These are phyloP conservation scores for Epicoccum nigrum DNA, from an alignment of 2,329 filamentous ascomycete genomes.

Conservation along the genomic window DNA sequence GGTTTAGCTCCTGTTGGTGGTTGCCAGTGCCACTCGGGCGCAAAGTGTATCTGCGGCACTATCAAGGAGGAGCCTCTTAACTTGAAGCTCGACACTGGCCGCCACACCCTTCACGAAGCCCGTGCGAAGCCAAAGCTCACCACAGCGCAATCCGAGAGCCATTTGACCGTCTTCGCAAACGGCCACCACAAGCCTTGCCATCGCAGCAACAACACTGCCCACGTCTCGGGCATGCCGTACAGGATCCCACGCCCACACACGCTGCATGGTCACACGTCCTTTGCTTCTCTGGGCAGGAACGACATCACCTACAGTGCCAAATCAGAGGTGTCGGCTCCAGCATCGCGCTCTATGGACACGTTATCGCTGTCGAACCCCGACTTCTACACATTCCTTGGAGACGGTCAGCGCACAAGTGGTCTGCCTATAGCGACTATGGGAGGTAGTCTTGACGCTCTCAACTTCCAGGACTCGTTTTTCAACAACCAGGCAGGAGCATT, in stretches of 20 bases:
- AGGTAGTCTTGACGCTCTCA: slow-evolving; percentile 37
- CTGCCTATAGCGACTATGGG: slow-evolving; percentile 36
- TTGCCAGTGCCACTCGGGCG: slow-evolving; percentile 63
- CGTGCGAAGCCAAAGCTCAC: slow-evolving; percentile 63
- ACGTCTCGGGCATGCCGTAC: slow-evolving; percentile 68
- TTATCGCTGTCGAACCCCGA: slow-evolving; percentile 46
- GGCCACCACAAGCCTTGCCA: slow-evolving; percentile 70
- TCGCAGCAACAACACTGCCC: slow-evolving; percentile 68
- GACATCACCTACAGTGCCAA: slow-evolving; percentile 30
- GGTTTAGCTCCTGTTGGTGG: slow-evolving; percentile 46
- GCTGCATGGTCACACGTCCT: slow-evolving; percentile 41
- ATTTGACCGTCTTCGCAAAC: slow-evolving; percentile 66
- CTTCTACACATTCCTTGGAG: slow-evolving; percentile 45
- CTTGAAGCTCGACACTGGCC: slow-evolving; percentile 51
- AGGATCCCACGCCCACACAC: slow-evolving; percentile 60
- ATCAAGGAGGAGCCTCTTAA: slow-evolving; percentile 64
- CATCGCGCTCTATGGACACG: slow-evolving; percentile 44
- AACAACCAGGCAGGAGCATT: slow-evolving; percentile 30
- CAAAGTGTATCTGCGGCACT: slow-evolving; percentile 63
- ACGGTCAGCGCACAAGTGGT: slow-evolving; percentile 35
- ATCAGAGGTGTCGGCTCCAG: slow-evolving; percentile 23
- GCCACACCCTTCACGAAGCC: slow-evolving; percentile 51
- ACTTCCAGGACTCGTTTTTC: slow-evolving; percentile 39
- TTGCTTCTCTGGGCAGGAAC: slow-evolving; percentile 33
- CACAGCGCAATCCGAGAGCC: slow-evolving; percentile 64